Evolutionary conservation across 176 grass and related monocot genomes (phyloP), one percentile per base, ranked within the genome.

Genomic region (Bonia amplexicaulis): DNA sequence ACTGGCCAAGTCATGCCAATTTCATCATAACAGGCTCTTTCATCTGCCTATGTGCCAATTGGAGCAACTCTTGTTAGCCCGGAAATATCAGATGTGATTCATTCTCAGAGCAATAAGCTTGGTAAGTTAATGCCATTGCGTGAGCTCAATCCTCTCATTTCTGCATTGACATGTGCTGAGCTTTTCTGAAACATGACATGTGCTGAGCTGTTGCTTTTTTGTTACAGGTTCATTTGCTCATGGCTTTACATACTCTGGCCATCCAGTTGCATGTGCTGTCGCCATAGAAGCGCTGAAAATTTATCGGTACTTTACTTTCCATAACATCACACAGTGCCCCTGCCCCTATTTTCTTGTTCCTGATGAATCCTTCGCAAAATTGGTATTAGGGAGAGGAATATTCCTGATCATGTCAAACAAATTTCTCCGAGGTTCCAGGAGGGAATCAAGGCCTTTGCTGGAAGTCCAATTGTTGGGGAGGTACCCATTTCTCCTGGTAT

Each of bases 51-150:
- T 80, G 69, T 96, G 41, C 96, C 96, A 6, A 99, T 99, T 53
- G 96, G 91, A 65, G 96, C 93, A 55, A 94, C 77, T 66, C 86
- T 99, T 61, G 96, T 96, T 85, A 92, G 96, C 86, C 96, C 88
- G 9, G 91, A 99, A 92, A 96, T 99, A 87, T 80, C 88, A 78
- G 90, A 92, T 37, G 91, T 99, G 45, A 88, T 99, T 77, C 77
- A 96, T 88, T 94, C 93, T 87, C 93, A 99, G 84, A 99, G 96
- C 88, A 99, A 92, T 74, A 96, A 96, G 71, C 93, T 99, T 45
- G 96, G 96, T 99, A 94, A 74, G 69, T 42, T 77, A 72, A 33
- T 80, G 42, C 7, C 48, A 33, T 62, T 66, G 62, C 75, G 6
- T 78, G 40, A 76, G 20, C 63, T 85, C 12, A 80, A 19, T 7